A percentile compares a stretch with the other conserved stretches of the same genome.
phyloP scores from a whole-genome alignment of 352 stramenopile genomes.

The Saprolegnia diclina region DNA sequence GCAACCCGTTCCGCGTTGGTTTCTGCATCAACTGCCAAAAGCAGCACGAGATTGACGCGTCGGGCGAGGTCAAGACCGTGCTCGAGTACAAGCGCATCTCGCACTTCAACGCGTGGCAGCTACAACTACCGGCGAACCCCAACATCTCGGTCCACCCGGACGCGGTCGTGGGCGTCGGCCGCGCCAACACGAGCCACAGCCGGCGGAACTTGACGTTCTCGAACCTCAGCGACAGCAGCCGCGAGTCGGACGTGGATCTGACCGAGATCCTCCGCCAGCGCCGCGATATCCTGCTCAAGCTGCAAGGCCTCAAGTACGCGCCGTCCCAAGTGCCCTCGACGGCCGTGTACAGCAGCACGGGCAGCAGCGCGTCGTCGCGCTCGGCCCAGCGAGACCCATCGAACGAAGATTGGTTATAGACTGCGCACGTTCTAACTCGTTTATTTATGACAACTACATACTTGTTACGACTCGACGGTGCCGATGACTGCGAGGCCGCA shows the following conservation, averaged over 20 bases:
- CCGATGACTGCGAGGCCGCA: constrained; percentile 20
- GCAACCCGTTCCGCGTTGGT: constrained; percentile 80
- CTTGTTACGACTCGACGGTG: not conserved
- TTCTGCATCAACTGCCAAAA: constrained; percentile 89
- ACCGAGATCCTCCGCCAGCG: constrained; percentile 62
- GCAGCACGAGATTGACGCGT: constrained; percentile 73
- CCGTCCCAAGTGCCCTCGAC: not conserved
- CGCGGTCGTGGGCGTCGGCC: constrained; percentile 21
- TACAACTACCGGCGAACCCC: constrained; percentile 61
- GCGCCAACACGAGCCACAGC: constrained; percentile 11
- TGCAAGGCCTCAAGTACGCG: constrained; percentile 54
- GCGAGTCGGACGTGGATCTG: constrained; percentile 80
- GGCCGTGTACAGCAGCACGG: not conserved
- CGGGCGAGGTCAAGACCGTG: constrained; percentile 44
- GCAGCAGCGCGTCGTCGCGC: not conserved
- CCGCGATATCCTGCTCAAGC: constrained; percentile 67
- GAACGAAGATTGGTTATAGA: not conserved
- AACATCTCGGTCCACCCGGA: constrained; percentile 32
- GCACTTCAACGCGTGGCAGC: constrained; percentile 69
- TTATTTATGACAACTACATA: not conserved
- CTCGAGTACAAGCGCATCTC: constrained; percentile 84
- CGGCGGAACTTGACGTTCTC: constrained; percentile 8
- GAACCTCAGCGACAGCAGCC: constrained; percentile 30
- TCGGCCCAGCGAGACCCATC: not conserved
- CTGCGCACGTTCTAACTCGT: not conserved